These are phyloP conservation scores for Triticum dicoccoides DNA, from an alignment of 176 grass and related monocot genomes.

Conservation along the genomic window DNA sequence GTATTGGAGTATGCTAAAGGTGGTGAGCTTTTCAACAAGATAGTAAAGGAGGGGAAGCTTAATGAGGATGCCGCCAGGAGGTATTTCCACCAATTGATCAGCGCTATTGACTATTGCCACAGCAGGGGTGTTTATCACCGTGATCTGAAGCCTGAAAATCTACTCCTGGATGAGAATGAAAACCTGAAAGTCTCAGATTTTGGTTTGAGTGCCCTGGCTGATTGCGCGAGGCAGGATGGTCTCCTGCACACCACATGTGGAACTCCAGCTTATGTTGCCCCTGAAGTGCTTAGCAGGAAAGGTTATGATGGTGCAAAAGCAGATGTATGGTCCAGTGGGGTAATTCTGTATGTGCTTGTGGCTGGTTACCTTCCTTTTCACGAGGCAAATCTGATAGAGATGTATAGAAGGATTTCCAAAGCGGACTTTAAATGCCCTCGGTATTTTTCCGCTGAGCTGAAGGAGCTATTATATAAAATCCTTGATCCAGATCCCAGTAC, in stretches of 20 bases:
- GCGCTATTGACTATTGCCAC: constrained; percentile 90
- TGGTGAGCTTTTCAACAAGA: constrained; percentile 88
- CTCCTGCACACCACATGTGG: constrained; percentile 90
- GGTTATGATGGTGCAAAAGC: constrained; percentile 90
- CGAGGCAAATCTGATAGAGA: constrained; percentile 88
- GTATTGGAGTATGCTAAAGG: constrained; percentile 93
- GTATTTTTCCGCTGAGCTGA: constrained; percentile 63
- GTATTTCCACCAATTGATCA: constrained; percentile 91
- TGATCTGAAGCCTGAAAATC: constrained; percentile 93
- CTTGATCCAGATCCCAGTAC: constrained; percentile 73
- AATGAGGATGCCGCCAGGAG: constrained; percentile 63
- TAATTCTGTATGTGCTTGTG: constrained; percentile 90
- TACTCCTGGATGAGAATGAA: constrained; percentile 83
- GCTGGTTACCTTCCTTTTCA: constrained; percentile 94
- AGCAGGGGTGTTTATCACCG: constrained; percentile 88
- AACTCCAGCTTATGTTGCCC: constrained; percentile 94
- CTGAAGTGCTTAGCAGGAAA: constrained; percentile 78
- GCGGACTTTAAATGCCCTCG: constrained; percentile 79
- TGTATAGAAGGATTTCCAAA: constrained; percentile 85
- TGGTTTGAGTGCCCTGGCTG: constrained; percentile 81
- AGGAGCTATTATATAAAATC: constrained; percentile 68
- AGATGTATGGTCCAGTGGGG: constrained; percentile 90
- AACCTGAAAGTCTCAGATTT: constrained; percentile 98
- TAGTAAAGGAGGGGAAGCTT: constrained; percentile 77
- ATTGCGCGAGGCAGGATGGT: constrained; percentile 79